These are phyloP conservation scores for Globisporangium lucens DNA, from an alignment of 352 stramenopile genomes.

Conservation along the genomic window DNA sequence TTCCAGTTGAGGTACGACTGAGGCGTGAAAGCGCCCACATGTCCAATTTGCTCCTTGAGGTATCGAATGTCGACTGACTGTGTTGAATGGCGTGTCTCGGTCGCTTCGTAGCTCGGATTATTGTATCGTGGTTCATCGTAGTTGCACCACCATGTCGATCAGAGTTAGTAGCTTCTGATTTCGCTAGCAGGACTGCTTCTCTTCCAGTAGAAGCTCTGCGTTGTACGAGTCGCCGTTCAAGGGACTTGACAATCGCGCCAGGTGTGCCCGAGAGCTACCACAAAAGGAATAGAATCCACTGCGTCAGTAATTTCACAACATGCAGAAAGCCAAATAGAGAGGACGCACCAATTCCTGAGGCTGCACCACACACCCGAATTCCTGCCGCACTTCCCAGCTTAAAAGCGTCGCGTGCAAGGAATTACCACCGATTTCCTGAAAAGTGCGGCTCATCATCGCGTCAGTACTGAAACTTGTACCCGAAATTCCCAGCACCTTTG, in stretches of 20 bases:
- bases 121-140: background rate
- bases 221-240: background rate
- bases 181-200: background rate
- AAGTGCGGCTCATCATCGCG: conserved; percentile 17
- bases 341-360: conserved; percentile 25
- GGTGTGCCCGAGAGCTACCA: background rate
- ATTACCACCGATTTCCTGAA: conserved; percentile 47
- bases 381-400: conserved; percentile 33
- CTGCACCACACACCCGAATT: conserved; percentile 15
- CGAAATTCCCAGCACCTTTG: background rate
- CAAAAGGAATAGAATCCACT: background rate
- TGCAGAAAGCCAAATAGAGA: no score
- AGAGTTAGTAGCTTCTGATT: background rate
- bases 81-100: background rate
- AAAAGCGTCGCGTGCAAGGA: conserved; percentile 53
- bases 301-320: background rate
- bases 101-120: background rate
- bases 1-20: conserved; percentile 24
- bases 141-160: background rate
- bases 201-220: background rate
- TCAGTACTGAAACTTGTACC: background rate
- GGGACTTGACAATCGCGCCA: background rate
- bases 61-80: background rate
- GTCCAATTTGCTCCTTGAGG: background rate
- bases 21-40: conserved; percentile 18